Conservation (phyloP, 805 yeast species). For the Metschnikowia lachancei region DNA sequence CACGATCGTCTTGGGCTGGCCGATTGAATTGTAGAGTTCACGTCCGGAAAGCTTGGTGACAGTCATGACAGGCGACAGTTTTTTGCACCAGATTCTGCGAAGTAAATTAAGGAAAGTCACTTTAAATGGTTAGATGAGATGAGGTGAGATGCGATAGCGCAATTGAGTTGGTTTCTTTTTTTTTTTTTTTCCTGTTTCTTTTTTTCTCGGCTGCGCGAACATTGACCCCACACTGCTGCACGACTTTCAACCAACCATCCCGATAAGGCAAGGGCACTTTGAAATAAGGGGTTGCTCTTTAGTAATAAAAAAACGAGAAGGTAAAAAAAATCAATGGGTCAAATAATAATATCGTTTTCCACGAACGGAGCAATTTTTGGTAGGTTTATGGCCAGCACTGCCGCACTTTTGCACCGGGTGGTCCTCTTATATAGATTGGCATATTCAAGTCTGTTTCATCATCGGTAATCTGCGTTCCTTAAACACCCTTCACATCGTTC, state of each 20-base stretch:
- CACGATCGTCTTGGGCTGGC: conserved; percentile 76
- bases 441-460: not conserved
- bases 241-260: not conserved
- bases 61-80: conserved; percentile 13
- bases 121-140: conserved; percentile 4
- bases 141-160: not conserved
- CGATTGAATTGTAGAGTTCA: conserved; percentile 64
- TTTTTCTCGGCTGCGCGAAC: not conserved
- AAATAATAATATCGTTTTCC: too few relatives aligned
- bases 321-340: too few relatives aligned
- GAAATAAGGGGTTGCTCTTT: too few relatives aligned
- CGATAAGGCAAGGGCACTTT: not conserved
- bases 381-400: too few relatives aligned
- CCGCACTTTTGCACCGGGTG: too few relatives aligned
- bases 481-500: not conserved
- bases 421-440: too few relatives aligned
- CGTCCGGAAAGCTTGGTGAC: conserved; percentile 50
- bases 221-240: too few relatives aligned
- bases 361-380: too few relatives aligned
- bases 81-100: not conserved
- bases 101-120: conserved; percentile 6
- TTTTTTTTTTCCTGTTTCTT: conserved; percentile 1
- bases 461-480: not conserved
- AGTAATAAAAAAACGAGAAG: too few relatives aligned
- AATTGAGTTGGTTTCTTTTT: not conserved